These are phyloP conservation scores for Paragyromitra xinjiangensis DNA, from an alignment of 495 filamentous ascomycete species.

Conservation along the genomic window DNA sequence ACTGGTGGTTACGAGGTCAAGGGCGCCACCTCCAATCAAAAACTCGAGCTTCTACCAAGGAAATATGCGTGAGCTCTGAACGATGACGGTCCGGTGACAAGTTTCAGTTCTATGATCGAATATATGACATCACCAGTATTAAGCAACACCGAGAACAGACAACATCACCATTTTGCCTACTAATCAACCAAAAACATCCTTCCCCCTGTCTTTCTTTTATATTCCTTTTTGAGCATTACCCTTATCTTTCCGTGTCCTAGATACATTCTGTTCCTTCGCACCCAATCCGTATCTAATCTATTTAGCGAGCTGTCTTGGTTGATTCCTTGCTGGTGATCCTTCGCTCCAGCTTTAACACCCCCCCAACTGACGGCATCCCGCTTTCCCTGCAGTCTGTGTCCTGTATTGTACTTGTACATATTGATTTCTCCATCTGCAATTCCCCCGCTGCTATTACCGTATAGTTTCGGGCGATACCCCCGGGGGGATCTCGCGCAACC, in stretches of 20 bases:
- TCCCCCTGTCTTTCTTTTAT: constrained; percentile 7
- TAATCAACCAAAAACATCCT: not conserved
- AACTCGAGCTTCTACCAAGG: constrained; percentile 1
- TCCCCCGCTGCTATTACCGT: not conserved
- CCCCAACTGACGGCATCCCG: constrained; percentile 30
- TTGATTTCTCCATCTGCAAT: constrained; percentile 25
- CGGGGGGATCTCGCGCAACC: no score
- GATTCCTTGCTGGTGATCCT: constrained; percentile 49
- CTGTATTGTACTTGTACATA: constrained; percentile 40
- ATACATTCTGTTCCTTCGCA: not conserved
- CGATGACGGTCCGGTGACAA: constrained; percentile 50
- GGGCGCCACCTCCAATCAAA: not conserved
- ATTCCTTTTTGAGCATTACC: constrained; percentile 1
- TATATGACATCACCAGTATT: constrained; percentile 46
- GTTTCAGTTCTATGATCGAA: not conserved
- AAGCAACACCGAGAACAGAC: not conserved
- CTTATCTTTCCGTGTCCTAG: constrained; percentile 8
- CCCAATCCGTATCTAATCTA: constrained; percentile 21
- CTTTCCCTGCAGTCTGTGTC: constrained; percentile 35
- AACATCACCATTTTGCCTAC: constrained; percentile 19
- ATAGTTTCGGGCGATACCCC: no score
- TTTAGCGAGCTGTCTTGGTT: constrained; percentile 29
- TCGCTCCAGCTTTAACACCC: constrained; percentile 16
- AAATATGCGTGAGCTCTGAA: not conserved
- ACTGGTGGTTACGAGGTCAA: constrained; percentile 5